phyloP scores from a whole-genome alignment of 2,329 filamentous ascomycete species.

The Chaetomium olivaceum region DNA sequence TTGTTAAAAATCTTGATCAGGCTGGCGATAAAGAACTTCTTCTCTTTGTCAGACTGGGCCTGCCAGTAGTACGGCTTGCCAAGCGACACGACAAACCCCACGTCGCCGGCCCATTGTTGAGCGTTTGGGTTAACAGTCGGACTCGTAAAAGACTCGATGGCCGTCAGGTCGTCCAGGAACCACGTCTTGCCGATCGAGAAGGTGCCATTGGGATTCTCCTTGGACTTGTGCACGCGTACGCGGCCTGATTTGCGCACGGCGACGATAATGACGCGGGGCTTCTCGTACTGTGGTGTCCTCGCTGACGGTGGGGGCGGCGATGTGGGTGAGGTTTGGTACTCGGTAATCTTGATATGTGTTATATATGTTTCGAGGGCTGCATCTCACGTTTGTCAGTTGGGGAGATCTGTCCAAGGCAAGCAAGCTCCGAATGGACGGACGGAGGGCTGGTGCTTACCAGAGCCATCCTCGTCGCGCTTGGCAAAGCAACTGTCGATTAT shows the following conservation, averaged over 20 bases:
- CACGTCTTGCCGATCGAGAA: constrained; percentile 99
- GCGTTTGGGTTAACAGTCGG: constrained; percentile 56
- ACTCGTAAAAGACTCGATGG: constrained; percentile 79
- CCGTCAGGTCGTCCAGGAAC: constrained; percentile 86
- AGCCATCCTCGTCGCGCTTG: constrained; percentile 84
- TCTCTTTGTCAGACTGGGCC: constrained; percentile 89
- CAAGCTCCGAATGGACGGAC: not conserved
- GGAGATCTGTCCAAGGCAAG: constrained; percentile 17
- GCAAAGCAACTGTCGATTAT: constrained; percentile 94
- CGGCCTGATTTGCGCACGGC: constrained; percentile 89
- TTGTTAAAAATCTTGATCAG: constrained; percentile 95
- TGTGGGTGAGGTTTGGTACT: constrained; percentile 82
- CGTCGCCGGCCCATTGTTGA: constrained; percentile 77
- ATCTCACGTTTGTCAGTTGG: constrained; percentile 14
- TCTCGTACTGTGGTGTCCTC: constrained; percentile 71
- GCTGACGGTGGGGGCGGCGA: constrained; percentile 79
- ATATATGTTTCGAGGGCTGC: constrained; percentile 91
- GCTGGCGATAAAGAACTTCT: constrained; percentile 97
- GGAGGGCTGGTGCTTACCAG: constrained; percentile 57
- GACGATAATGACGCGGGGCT: constrained; percentile 87
- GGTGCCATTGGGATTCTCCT: constrained; percentile 89
- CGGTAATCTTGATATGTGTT: constrained; percentile 88
- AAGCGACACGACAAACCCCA: constrained; percentile 84
- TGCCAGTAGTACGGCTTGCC: constrained; percentile 98
- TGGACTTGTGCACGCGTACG: constrained; percentile 93